Evolutionary conservation across 1,284 basidiomycete genomes (phyloP).

Genomic region (Tilletia horrida): DNA sequence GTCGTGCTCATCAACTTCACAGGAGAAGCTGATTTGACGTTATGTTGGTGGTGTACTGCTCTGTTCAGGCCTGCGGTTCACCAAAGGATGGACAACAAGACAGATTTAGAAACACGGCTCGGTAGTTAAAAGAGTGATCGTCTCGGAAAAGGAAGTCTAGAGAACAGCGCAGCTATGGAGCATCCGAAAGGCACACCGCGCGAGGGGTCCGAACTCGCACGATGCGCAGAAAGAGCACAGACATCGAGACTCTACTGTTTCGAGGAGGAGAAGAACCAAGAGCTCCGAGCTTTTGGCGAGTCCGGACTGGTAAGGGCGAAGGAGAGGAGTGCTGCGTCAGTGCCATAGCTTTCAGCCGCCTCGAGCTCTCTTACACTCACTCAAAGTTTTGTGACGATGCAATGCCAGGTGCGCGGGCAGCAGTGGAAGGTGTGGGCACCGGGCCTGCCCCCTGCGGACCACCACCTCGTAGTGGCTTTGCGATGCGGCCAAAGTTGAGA

Average conservation of each 20-base stretch:
- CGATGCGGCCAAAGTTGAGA: constrained; percentile 85
- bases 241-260: constrained; percentile 17
- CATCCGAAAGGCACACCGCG: background rate
- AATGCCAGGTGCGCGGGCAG: constrained; percentile 28
- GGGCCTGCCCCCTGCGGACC: constrained; percentile 40
- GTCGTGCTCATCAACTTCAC: no score
- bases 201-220: no score
- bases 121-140: no score
- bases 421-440: constrained; percentile 31
- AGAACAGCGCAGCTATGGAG: no score
- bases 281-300: constrained; percentile 40
- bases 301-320: constrained; percentile 23
- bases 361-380: background rate
- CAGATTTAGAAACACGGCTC: no score
- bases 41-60: no score
- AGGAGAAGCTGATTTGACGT: no score
- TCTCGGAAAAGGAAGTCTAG: no score
- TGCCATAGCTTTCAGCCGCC: background rate
- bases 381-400: constrained; percentile 16
- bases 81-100: no score
- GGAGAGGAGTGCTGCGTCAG: background rate
- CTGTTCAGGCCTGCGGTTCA: no score
- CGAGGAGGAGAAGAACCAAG: constrained; percentile 46
- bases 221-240: no score
- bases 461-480: constrained; percentile 90